phyloP scores from a whole-genome alignment of 768 basidiomycete species.

The Mycena vitilis region DNA sequence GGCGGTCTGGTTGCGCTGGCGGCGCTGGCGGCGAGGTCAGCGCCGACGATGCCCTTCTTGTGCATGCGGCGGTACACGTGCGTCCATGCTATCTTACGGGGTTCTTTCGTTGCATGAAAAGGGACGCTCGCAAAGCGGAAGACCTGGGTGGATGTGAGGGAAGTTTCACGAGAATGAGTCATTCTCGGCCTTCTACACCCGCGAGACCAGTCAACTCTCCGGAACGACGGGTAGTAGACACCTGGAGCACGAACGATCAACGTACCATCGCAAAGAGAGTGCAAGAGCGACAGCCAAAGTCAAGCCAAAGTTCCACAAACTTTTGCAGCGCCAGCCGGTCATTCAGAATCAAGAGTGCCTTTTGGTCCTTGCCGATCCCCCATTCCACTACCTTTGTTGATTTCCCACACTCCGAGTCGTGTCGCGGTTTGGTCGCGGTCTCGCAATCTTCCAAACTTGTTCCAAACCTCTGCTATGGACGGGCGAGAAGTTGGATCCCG shows the following conservation, averaged over 20 bases:
- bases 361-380: too few relatives aligned
- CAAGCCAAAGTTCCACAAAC: slow-evolving; percentile 9
- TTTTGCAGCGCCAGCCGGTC: slow-evolving; percentile 7
- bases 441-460: too few relatives aligned
- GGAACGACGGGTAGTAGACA: background rate
- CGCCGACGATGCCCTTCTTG: slow-evolving; percentile 99
- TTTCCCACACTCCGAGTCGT: too few relatives aligned
- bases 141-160: too few relatives aligned
- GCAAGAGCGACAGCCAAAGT: background rate
- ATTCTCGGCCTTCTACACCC: slow-evolving; percentile 93
- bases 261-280: slow-evolving; percentile 27
- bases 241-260: background rate
- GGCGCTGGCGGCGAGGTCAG: slow-evolving; percentile 90
- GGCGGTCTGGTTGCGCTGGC: slow-evolving; percentile 93
- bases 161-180: too few relatives aligned
- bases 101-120: slow-evolving; percentile 99
- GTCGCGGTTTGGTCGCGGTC: too few relatives aligned
- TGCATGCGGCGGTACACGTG: slow-evolving; percentile 95
- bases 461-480: too few relatives aligned
- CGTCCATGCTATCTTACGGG: slow-evolving; percentile 99
- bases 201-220: slow-evolving; percentile 16
- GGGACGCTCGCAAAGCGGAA: slow-evolving; percentile 96
- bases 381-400: too few relatives aligned
- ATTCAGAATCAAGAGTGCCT: slow-evolving; percentile 11
- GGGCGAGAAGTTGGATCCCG: too few relatives aligned